A percentile compares a stretch with the other conserved stretches of the same genome.
phyloP scores from a whole-genome alignment of 2,329 filamentous ascomycete species.

The Tolypocladium album region DNA sequence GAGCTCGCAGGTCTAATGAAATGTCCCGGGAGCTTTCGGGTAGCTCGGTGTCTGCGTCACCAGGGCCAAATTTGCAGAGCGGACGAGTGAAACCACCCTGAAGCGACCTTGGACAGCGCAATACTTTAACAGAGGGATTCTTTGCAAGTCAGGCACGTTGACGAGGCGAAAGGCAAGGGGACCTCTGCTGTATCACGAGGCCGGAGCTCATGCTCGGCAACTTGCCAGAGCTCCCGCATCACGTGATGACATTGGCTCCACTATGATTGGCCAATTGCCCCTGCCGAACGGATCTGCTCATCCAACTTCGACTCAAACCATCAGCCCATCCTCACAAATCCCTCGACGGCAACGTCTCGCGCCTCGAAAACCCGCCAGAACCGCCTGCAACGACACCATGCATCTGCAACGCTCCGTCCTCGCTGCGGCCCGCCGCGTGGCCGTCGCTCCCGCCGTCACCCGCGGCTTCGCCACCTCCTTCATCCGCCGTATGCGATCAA shows the following conservation, averaged over 20 bases:
- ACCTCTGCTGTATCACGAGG: neutral
- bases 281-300: conserved; percentile 14
- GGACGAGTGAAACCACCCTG: neutral
- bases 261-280: conserved; percentile 25
- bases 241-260: conserved; percentile 17
- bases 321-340: conserved; percentile 38
- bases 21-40: neutral
- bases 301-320: conserved; percentile 24
- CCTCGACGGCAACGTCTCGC: conserved; percentile 10
- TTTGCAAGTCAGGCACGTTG: neutral
- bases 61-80: neutral
- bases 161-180: neutral
- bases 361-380: conserved; percentile 2
- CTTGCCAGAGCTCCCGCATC: conserved; percentile 12
- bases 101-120: neutral
- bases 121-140: no score
- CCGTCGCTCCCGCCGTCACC: conserved; percentile 40
- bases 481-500: conserved; percentile 40
- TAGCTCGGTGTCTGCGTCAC: neutral
- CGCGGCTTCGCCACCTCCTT: conserved; percentile 51
- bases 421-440: conserved; percentile 48
- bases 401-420: conserved; percentile 54
- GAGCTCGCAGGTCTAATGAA: no score
- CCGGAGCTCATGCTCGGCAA: neutral
- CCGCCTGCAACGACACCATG: conserved; percentile 32